phyloP scores from a whole-genome alignment of 106 monocot species.

The Dioscorea dumetorum region DNA sequence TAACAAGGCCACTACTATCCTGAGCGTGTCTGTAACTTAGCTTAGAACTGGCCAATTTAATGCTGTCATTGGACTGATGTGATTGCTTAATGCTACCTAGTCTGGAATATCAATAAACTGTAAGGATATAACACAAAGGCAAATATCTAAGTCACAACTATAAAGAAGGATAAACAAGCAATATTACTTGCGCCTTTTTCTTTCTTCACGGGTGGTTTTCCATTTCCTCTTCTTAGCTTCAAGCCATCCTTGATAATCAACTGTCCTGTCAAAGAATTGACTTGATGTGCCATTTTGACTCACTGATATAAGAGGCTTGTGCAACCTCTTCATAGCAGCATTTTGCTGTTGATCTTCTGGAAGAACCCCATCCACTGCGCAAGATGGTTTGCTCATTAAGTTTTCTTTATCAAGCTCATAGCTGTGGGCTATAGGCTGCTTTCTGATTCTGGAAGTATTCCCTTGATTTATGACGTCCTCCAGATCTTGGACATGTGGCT shows the following conservation, averaged over 20 bases:
- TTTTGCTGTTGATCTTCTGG: constrained; percentile 18
- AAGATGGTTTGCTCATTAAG: constrained; percentile 16
- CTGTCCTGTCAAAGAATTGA: constrained; percentile 42
- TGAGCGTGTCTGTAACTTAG: constrained; percentile 18
- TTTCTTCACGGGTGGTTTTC: constrained; percentile 61
- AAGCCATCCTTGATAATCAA: constrained; percentile 97
- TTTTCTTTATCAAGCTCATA: constrained; percentile 43
- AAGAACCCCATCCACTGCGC: constrained; percentile 7
- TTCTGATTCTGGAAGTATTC: constrained; percentile 9
- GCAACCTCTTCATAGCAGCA: not conserved
- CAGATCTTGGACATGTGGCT: constrained; percentile 33
- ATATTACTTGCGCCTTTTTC: constrained; percentile 63
- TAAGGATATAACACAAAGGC: not conserved
- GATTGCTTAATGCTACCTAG: constrained; percentile 19
- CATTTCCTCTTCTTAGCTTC: constrained; percentile 89
- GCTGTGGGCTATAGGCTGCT: constrained; percentile 27
- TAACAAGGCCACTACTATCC: constrained; percentile 33
- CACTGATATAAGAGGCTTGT: constrained; percentile 15
- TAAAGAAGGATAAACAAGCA: not conserved
- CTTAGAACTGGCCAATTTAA: constrained; percentile 12
- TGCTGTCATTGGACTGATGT: constrained; percentile 16
- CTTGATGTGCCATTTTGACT: constrained; percentile 23
- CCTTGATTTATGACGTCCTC: constrained; percentile 48
- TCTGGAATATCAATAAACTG: constrained; percentile 28
- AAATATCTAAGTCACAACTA: not conserved